A percentile compares a stretch with the other conserved stretches of the same genome.
phyloP scores from a whole-genome alignment of 2,329 filamentous ascomycete genomes.

The Aspergillus nomiae region DNA sequence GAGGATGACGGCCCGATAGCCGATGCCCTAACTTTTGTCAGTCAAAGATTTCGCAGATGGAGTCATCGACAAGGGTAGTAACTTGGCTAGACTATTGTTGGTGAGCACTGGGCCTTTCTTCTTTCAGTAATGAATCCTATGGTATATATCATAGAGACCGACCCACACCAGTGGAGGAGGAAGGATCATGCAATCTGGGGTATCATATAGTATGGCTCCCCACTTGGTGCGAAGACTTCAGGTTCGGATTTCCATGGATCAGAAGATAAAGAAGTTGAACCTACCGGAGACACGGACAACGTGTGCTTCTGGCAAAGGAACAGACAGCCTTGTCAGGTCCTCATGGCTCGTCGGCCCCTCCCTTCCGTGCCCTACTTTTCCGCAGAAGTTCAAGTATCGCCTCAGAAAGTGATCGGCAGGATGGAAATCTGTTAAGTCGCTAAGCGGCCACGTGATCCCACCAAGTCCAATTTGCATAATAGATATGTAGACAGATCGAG shows the following conservation, averaged over 20 bases:
- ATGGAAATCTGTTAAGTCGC: too few species aligned
- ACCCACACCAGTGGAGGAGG: background rate
- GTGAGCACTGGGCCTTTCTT: background rate
- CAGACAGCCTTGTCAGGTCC: too few species aligned
- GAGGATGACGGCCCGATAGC: background rate
- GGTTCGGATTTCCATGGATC: background rate
- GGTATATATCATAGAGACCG: background rate
- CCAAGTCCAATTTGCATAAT: too few species aligned
- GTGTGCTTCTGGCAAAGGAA: too few species aligned
- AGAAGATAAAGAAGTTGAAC: background rate
- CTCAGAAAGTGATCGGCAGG: too few species aligned
- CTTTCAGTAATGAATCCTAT: background rate
- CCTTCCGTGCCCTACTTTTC: too few species aligned
- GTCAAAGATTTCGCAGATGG: background rate
- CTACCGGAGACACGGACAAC: too few species aligned
- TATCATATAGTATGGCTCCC: background rate
- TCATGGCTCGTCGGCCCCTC: too few species aligned
- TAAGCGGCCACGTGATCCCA: too few species aligned
- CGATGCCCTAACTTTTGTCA: background rate
- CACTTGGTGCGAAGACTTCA: background rate
- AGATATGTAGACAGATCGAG: too few species aligned
- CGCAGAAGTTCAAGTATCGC: too few species aligned
- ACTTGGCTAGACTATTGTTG: background rate
- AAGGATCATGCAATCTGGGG: slow-evolving; percentile 2
- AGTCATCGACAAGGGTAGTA: background rate